phyloP scores from a whole-genome alignment of 2,329 filamentous ascomycete genomes.

The Cladosporium cucumerinum region DNA sequence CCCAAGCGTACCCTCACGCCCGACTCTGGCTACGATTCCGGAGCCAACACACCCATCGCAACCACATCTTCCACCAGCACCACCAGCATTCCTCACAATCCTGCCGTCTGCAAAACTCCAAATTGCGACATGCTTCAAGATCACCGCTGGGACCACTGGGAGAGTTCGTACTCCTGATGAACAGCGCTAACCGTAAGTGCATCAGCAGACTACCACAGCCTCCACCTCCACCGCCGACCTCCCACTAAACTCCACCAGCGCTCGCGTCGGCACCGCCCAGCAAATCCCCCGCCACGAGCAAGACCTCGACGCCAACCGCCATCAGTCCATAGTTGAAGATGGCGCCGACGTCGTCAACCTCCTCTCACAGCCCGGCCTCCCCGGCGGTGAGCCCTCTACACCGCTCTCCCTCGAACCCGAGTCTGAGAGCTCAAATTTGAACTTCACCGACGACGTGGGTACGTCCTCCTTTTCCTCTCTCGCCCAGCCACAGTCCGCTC shows the following conservation, averaged over 20 bases:
- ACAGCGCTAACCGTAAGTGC: conserved; percentile 30
- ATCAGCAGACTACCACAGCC: conserved; percentile 23
- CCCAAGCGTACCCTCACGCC: conserved; percentile 20
- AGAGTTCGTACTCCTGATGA: conserved; percentile 29
- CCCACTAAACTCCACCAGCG: conserved; percentile 26
- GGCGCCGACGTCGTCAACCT: conserved; percentile 36
- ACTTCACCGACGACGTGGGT: conserved; percentile 28
- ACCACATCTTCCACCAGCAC: conserved; percentile 2
- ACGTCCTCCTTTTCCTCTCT: conserved; percentile 20
- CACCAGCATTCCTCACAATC: conserved; percentile 12
- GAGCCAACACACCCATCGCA: conserved; percentile 17
- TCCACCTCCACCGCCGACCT: conserved; percentile 24
- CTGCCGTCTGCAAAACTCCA: conserved; percentile 13
- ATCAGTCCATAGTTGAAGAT: conserved; percentile 24
- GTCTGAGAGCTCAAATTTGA: not conserved
- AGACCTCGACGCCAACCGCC: conserved; percentile 28
- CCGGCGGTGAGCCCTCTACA: conserved; percentile 14
- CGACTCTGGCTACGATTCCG: conserved; percentile 24
- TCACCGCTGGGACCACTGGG: conserved; percentile 35
- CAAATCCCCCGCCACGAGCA: conserved; percentile 26
- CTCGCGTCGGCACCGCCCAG: conserved; percentile 26
- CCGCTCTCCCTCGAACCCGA: conserved; percentile 6
- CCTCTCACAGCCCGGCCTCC: conserved; percentile 25
- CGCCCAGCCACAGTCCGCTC: not conserved
- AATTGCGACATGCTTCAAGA: conserved; percentile 20